Evolutionary conservation across 345 rosid genomes (phyloP).

Genomic region (Boechera retrofracta): DNA sequence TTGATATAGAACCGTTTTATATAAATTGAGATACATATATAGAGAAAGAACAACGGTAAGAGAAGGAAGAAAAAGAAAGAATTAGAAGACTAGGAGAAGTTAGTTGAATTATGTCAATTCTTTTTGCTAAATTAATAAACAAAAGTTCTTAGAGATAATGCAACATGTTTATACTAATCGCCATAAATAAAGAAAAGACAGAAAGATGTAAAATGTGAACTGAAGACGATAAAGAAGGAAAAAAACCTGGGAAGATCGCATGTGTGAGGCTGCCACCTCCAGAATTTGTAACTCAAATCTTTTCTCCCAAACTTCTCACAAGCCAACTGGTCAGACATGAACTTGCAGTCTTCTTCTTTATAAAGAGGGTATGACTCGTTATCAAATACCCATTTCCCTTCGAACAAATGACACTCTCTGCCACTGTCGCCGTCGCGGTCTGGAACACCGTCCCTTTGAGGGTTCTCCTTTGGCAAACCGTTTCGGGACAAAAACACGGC

Average conservation of each 20-base stretch:
- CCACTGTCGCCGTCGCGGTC: constrained; percentile 4
- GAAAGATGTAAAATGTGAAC: constrained; percentile 2
- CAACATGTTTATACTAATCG: constrained; percentile 1
- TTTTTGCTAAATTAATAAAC: not conserved
- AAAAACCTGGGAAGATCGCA: constrained; percentile 81
- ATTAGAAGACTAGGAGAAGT: not conserved
- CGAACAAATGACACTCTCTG: constrained; percentile 64
- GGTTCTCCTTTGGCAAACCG: constrained; percentile 26
- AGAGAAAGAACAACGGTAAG: not conserved
- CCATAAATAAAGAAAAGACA: not conserved
- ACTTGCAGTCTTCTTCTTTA: constrained; percentile 74
- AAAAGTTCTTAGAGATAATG: not conserved
- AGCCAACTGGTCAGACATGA: constrained; percentile 78
- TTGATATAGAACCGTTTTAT: no score
- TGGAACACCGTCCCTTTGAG: constrained; percentile 11
- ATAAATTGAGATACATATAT: not conserved
- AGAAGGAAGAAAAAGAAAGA: not conserved
- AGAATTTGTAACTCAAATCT: constrained; percentile 64
- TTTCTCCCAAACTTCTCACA: constrained; percentile 84
- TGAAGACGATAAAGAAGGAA: constrained; percentile 5
- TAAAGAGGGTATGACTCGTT: constrained; percentile 73
- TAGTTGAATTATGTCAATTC: not conserved
- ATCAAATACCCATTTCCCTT: constrained; percentile 81
- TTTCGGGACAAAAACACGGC: constrained; percentile 55
- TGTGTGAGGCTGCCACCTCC: constrained; percentile 91